These are phyloP conservation scores for Erigeron canadensis DNA, from an alignment of 129 eudicot genomes.

Conservation along the genomic window DNA sequence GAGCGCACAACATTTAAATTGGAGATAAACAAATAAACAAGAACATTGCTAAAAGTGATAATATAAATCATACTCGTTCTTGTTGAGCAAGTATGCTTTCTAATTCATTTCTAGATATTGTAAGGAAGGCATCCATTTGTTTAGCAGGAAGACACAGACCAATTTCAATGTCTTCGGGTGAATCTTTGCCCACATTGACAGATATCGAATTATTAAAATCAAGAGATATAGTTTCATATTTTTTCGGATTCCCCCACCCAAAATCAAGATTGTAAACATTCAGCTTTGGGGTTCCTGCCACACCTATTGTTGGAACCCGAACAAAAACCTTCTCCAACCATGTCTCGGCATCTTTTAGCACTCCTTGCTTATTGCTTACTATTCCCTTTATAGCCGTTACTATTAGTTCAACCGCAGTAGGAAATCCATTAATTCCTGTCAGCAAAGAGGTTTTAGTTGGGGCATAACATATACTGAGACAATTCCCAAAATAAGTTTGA, in stretches of 20 bases:
- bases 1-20: too few relatives aligned
- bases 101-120: neutral
- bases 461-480: neutral
- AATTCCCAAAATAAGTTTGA: conserved; percentile 24
- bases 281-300: conserved; percentile 14
- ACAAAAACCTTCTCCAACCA: neutral
- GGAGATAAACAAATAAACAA: too few relatives aligned
- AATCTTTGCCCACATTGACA: neutral
- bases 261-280: conserved; percentile 17
- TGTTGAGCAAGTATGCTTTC: neutral
- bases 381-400: neutral
- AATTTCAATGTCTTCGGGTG: conserved; percentile 3
- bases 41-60: too few relatives aligned
- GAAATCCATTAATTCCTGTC: neutral
- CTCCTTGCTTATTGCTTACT: neutral
- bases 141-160: conserved; percentile 14
- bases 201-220: conserved; percentile 4
- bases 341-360: neutral
- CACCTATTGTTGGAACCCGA: neutral
- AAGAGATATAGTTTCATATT: neutral
- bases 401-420: conserved; percentile 9
- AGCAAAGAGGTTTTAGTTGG: neutral
- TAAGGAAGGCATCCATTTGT: conserved; percentile 15
- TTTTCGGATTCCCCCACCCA: conserved; percentile 28
- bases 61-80: neutral